Evolutionary conservation across 2,329 filamentous ascomycete species (phyloP).

Genomic region (Thermothelomyces thermophilus): DNA sequence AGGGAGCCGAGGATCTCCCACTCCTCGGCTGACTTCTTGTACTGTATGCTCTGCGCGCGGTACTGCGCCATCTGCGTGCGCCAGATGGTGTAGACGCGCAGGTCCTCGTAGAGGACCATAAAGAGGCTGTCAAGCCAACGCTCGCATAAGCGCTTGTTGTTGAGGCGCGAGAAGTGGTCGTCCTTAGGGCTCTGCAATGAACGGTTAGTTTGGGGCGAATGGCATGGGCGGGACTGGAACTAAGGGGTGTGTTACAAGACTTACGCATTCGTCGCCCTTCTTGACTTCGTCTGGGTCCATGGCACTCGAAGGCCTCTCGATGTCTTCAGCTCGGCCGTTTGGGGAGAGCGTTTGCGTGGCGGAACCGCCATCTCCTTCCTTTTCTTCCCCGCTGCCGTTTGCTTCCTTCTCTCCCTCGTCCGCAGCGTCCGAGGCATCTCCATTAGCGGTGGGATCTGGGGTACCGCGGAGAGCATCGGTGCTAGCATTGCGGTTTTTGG

Average conservation of each 20-base stretch:
- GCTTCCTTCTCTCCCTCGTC: conserved; percentile 19
- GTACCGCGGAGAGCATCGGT: conserved; percentile 70
- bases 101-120: conserved; percentile 97
- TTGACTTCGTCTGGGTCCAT: conserved; percentile 73
- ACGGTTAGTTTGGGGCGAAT: neutral
- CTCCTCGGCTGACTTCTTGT: conserved; percentile 93
- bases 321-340: conserved; percentile 31
- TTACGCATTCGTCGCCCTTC: conserved; percentile 62
- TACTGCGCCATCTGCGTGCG: conserved; percentile 96
- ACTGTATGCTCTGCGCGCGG: conserved; percentile 84
- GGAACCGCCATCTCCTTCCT: conserved; percentile 27
- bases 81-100: conserved; percentile 99
- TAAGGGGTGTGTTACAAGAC: conserved; percentile 20
- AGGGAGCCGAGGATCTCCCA: conserved; percentile 97
- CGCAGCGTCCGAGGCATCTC: conserved; percentile 27
- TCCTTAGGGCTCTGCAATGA: conserved; percentile 53
- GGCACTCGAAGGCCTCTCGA: conserved; percentile 76
- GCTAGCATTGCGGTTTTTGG: conserved; percentile 64
- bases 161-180: conserved; percentile 78
- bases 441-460: conserved; percentile 52
- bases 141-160: conserved; percentile 95
- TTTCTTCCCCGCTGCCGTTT: conserved; percentile 31
- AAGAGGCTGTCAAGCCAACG: conserved; percentile 98
- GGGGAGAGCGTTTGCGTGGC: conserved; percentile 28
- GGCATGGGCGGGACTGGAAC: neutral